phyloP scores from a whole-genome alignment of 1,139 yeast genomes.

The Saccharomyces hybrid region DNA sequence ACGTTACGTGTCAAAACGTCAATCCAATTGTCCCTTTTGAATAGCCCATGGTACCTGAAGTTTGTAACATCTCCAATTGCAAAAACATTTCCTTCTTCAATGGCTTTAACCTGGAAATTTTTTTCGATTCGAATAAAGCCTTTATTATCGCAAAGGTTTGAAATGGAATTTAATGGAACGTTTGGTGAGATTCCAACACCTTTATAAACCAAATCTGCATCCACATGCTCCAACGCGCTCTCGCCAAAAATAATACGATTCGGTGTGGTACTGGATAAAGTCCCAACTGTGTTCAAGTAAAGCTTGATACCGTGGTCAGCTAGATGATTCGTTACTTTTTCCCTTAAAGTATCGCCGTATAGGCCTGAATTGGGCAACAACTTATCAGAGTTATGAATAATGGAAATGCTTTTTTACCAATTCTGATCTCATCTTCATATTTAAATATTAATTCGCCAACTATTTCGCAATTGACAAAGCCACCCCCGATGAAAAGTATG shows the following conservation, averaged over 20 bases:
- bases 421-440: not conserved
- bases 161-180: not conserved
- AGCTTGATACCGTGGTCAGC: not conserved
- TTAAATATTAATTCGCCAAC: not conserved
- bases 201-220: not conserved
- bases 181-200: not conserved
- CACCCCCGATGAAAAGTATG: not conserved
- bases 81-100: conserved; percentile 3
- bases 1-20: conserved; percentile 4
- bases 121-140: not conserved
- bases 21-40: conserved; percentile 8
- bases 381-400: not conserved
- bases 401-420: not conserved
- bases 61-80: conserved; percentile 8
- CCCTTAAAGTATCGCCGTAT: not conserved
- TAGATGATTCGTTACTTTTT: not conserved
- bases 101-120: conserved; percentile 1
- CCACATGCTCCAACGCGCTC: not conserved
- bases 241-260: not conserved
- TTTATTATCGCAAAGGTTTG: not conserved
- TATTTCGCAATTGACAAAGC: not conserved
- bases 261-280: not conserved
- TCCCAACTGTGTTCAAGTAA: not conserved
- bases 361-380: not conserved
- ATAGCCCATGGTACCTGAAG: conserved; percentile 5